Percentiles rank a stretch among this genome's conserved stretches.
Conservation (phyloP, 108 stramenopile genomes). For the Skeletonema menzelii region DNA sequence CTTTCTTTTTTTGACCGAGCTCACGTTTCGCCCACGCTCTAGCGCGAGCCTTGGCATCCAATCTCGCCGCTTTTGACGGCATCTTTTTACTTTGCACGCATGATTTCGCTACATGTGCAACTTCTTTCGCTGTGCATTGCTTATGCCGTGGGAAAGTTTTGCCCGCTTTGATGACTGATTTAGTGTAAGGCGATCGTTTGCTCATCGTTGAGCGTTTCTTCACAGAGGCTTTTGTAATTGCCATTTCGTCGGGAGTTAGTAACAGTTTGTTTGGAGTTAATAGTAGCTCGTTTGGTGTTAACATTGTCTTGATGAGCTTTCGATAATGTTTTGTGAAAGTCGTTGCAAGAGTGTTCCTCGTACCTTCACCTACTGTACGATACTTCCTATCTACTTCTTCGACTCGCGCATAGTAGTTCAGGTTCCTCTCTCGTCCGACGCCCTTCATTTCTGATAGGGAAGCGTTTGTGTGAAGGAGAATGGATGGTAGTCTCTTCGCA, state of each 20-base stretch:
- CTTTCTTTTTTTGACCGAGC: not conserved
- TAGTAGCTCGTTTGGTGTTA: not conserved
- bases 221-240: not conserved
- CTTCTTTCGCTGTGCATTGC: not conserved
- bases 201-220: not conserved
- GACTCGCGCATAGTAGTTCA: no score
- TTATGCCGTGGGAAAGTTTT: not conserved
- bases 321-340: not conserved
- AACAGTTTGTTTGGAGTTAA: not conserved
- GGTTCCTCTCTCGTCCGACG: no score
- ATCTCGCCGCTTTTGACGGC: not conserved
- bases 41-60: not conserved
- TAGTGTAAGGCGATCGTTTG: not conserved
- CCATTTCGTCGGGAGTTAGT: not conserved
- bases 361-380: no score
- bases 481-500: not conserved
- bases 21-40: not conserved
- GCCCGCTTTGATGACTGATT: not conserved
- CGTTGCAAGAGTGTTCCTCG: not conserved
- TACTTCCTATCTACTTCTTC: no score
- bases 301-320: not conserved
- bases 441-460: no score
- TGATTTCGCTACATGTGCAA: not conserved
- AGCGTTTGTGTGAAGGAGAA: no score
- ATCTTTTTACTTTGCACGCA: not conserved